A percentile compares a stretch with the other conserved stretches of the same genome.
Conservation (phyloP, 345 rosid species). For the Dovyalis caffra region DNA sequence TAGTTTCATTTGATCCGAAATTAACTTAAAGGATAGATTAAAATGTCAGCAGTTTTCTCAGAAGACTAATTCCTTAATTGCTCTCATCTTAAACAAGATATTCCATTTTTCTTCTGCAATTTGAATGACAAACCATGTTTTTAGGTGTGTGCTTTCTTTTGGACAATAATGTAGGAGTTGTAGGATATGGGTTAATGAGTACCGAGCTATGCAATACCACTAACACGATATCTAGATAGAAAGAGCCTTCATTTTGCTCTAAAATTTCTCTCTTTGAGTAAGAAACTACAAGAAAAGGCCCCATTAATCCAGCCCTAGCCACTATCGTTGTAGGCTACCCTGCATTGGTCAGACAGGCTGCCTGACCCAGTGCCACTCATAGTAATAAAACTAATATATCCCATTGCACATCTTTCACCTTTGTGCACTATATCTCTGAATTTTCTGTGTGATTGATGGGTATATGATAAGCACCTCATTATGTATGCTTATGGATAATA, state of each 20-base stretch:
- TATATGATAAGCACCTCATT: not conserved
- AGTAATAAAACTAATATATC: not conserved
- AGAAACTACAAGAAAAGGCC: not conserved
- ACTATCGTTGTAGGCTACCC: not conserved
- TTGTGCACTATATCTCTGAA: not conserved
- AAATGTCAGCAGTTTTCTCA: not conserved
- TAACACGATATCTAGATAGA: not conserved
- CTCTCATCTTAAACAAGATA: not conserved
- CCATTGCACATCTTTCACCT: not conserved
- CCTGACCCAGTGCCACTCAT: not conserved
- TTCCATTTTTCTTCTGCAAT: not conserved
- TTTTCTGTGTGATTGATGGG: not conserved
- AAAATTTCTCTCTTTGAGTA: not conserved
- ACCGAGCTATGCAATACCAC: not conserved
- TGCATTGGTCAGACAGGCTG: not conserved
- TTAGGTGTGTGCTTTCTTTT: not conserved
- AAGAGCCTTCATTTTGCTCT: not conserved
- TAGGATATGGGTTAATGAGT: not conserved
- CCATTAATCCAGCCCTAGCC: not conserved
- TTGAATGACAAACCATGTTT: not conserved
- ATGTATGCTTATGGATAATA: not conserved
- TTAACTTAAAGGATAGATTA: not conserved
- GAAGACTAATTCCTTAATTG: not conserved
- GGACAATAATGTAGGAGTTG: not conserved
- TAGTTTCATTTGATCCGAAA: not conserved